phyloP scores from a whole-genome alignment of 2,329 filamentous ascomycete genomes.

The Cordyceps javanica region DNA sequence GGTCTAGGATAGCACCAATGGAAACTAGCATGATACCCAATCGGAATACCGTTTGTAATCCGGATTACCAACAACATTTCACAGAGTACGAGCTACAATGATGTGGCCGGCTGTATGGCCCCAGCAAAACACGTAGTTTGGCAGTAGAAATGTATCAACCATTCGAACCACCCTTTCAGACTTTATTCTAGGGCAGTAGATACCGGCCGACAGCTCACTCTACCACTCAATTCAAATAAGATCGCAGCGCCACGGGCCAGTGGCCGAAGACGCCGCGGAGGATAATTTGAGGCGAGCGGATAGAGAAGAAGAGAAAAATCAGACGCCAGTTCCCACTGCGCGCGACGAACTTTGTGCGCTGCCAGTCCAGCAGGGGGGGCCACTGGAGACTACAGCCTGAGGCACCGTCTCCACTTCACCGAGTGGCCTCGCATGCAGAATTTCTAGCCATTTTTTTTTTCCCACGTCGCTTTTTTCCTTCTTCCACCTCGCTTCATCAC shows the following conservation, averaged over 20 bases:
- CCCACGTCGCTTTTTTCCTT: slow-evolving; percentile 13
- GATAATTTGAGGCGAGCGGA: slow-evolving; percentile 31
- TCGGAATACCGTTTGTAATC: neutral
- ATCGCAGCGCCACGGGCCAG: slow-evolving; percentile 47
- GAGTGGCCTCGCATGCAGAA: neutral
- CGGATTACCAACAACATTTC: neutral
- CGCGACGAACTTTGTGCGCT: slow-evolving; percentile 6
- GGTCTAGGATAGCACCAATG: slow-evolving; percentile 34
- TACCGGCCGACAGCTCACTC: slow-evolving; percentile 66
- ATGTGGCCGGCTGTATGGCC: slow-evolving; percentile 8
- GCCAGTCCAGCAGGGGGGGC: neutral
- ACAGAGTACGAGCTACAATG: neutral
- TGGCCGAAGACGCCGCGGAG: slow-evolving; percentile 12
- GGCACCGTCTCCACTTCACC: slow-evolving; percentile 11
- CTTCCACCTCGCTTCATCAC: slow-evolving; percentile 9
- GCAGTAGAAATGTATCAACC: slow-evolving; percentile 58
- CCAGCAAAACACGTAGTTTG: slow-evolving; percentile 2
- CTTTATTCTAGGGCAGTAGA: slow-evolving; percentile 77
- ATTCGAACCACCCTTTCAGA: slow-evolving; percentile 81
- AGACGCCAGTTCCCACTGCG: neutral
- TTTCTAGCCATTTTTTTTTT: slow-evolving; percentile 16
- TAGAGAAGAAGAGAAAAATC: slow-evolving; percentile 28
- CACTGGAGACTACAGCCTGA: neutral
- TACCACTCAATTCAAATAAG: slow-evolving; percentile 52
- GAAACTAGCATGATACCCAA: slow-evolving; percentile 21